Evolutionary conservation across 768 basidiomycete species (phyloP), one percentile per base, ranked within the genome.

Genomic region (Calvatia gigantea): DNA sequence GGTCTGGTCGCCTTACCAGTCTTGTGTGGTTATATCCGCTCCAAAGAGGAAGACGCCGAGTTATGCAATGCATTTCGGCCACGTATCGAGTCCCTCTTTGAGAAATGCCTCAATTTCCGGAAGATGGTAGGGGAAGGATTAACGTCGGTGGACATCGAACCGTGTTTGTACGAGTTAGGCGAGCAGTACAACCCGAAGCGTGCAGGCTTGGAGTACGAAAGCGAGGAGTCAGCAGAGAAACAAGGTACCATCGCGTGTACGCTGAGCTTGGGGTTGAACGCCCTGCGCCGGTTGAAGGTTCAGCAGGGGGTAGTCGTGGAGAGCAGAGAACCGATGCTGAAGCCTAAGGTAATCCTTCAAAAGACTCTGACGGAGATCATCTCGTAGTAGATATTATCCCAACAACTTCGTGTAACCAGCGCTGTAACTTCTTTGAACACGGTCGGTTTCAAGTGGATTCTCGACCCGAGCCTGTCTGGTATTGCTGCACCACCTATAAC

Each of bases 61-160:
- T 37, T 61, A 4, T 25, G 35, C 15, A 47, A 58, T 29, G 45
- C 56, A 6, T 67, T 70, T 46, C 49, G 57, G 21, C 61, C 62
- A 31, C 65, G 67, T 33, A 61, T 70, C 19, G 38, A 17, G 5
- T 62, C 65, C 2, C 65, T 69, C 33, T 67, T 68, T 58, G 67
- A 64, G 54, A 61, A 62, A 27, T 57, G 63, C n/a, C 58, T 65
- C 31, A 64, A 61, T 6, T 32, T 70, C 11, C 65, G 64, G n/a
- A 58, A 57, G 28, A 66, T 64, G 1, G 49, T 71, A 17, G 65
- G 65, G 8, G 66, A 67, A 51, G 67, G 65, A n/a, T 56, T 69
- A 29, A 68, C 62, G 33, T 67, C 68, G 15, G 58, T 60, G 29
- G 63, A 71, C 45, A 33, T 58, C 50, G 12, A 35, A 35, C 43